Evolutionary conservation across 768 basidiomycete genomes (phyloP), one percentile per base, ranked within the genome.

Genomic region (Hypholoma sublateritium): DNA sequence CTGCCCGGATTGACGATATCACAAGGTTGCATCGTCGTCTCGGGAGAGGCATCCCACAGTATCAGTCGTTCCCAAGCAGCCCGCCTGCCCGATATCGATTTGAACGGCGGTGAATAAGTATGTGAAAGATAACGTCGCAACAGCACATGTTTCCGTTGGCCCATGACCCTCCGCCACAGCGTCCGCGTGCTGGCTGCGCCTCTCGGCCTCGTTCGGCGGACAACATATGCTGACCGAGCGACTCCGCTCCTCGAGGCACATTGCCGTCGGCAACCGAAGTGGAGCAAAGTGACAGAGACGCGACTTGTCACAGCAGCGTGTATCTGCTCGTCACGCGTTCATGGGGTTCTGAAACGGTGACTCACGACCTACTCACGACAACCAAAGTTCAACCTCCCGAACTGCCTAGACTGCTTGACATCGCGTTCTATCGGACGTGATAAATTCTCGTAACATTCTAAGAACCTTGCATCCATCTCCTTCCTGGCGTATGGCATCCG

Each of bases 241-340:
- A 28, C 19, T 28, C 37, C 46, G 42, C 12, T 25, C 50, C 34
- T 50, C 19, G 55, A 57, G 50, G 53, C 56, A 54, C 41, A 28
- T 12, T 24, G 50, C 37, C 60, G 44, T 50, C 52, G 51, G 53
- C 58, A 50, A 39, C 35, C 50, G 36, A 47, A 35, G 17, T 35
- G 22, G 21, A 14, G 22, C 17, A n/a, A 51, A 48, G 52, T 50
- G 54, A 58, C 54, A 53, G 19, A 57, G 34, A 62, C 64, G 64
- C 64, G 64, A 59, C 44, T 9, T 22, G 68, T 67, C 64, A 69
- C 67, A 50, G 17, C 52, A 59, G 57, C 55, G 28, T 32, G 60
- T 55, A 48, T 21, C 12, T 59, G 50, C 19, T 50, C 47, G 61
- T 64, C 55, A 62, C 55, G 61, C 61, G 61, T 62, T 24, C 28